phyloP scores from a whole-genome alignment of 257 asterid species.

The Solanum chaucha region DNA sequence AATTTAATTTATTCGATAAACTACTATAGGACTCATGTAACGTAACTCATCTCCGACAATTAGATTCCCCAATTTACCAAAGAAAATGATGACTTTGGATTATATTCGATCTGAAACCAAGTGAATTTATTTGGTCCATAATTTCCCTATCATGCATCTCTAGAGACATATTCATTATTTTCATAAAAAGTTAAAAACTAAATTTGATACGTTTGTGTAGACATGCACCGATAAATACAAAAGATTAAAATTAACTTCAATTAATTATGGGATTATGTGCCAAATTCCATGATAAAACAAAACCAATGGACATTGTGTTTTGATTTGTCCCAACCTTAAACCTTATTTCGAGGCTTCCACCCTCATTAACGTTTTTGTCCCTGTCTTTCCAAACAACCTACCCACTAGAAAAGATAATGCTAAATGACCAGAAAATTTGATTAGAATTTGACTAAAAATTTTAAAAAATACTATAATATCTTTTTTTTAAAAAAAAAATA shows the following conservation, averaged over 20 bases:
- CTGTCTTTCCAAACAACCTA: no score
- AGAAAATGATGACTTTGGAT: no score
- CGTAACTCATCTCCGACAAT: no score
- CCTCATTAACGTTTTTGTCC: not conserved
- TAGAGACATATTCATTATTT: not conserved
- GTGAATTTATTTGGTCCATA: not conserved
- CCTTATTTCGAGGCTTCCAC: not conserved
- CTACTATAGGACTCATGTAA: not conserved
- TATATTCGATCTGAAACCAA: rapidly evolving
- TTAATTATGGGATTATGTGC: not conserved
- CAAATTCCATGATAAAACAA: not conserved
- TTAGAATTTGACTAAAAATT: no score
- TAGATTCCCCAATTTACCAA: no score
- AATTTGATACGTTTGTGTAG: not conserved
- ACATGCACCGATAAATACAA: not conserved
- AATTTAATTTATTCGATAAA: not conserved
- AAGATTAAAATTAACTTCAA: not conserved
- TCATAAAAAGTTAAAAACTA: not conserved
- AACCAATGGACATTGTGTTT: not conserved
- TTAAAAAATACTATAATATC: no score
- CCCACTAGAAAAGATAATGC: no score
- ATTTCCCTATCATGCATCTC: not conserved
- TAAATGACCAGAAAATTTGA: no score
- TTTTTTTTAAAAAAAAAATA: no score
- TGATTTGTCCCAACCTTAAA: not conserved